A percentile compares a stretch with the other conserved stretches of the same genome.
phyloP scores from a whole-genome alignment of 2,329 filamentous ascomycete species.

The Fusarium zealandicum region DNA sequence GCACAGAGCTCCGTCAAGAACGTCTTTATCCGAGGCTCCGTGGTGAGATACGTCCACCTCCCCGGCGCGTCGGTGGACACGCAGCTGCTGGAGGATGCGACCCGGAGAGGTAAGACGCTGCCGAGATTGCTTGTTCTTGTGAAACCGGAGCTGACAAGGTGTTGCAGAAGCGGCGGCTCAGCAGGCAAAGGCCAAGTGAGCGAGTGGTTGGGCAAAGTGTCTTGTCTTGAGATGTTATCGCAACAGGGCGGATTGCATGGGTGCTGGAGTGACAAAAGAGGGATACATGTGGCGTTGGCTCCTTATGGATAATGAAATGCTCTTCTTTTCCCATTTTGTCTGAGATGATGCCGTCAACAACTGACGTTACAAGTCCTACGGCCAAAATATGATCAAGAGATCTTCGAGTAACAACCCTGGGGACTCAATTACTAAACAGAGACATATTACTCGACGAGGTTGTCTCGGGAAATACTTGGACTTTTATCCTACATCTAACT shows the following conservation, averaged over 20 bases:
- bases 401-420: too few species aligned
- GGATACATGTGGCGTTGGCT: slow-evolving; percentile 39
- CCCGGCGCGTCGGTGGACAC: slow-evolving; percentile 84
- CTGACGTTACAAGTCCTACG: not conserved
- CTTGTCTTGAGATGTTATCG: slow-evolving; percentile 9
- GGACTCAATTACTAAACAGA: too few species aligned
- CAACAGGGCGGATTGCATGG: slow-evolving; percentile 20
- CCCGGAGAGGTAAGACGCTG: slow-evolving; percentile 73
- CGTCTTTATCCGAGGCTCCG: slow-evolving; percentile 92
- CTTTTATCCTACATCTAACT: not conserved
- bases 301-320: slow-evolving; percentile 42
- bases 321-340: slow-evolving; percentile 25
- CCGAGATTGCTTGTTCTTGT: not conserved
- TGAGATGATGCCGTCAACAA: not conserved
- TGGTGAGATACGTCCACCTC: slow-evolving; percentile 91
- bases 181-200: slow-evolving; percentile 63
- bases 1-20: slow-evolving; percentile 81
- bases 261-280: slow-evolving; percentile 30
- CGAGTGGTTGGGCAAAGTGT: slow-evolving; percentile 5
- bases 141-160: slow-evolving; percentile 17
- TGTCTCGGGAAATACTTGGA: too few species aligned
- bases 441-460: too few species aligned
- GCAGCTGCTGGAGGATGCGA: slow-evolving; percentile 87
- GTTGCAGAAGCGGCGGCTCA: slow-evolving; percentile 63
- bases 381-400: not conserved